Evolutionary conservation across 306 rosid genomes (phyloP).

Genomic region (Astragalus membranaceus): DNA sequence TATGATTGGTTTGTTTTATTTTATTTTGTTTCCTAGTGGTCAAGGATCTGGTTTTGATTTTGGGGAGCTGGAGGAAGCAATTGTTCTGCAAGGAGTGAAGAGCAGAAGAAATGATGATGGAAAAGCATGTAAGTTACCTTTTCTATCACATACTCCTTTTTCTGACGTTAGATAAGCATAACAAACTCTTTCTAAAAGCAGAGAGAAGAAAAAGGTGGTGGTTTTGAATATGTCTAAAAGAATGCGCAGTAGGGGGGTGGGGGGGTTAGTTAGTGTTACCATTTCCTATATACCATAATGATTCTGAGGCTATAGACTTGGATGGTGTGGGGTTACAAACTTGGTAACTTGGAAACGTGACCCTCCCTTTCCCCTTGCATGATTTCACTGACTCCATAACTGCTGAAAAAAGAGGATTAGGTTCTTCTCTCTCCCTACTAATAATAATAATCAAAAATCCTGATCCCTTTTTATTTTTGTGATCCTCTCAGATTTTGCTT

Average conservation of each 20-base stretch:
- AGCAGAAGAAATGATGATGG: conserved; percentile 62
- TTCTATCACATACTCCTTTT: conserved; percentile 2
- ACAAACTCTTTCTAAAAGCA: conserved; percentile 36
- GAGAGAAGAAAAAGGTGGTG: conserved; percentile 15
- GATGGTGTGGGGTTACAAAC: conserved; percentile 63
- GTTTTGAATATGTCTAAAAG: conserved; percentile 50
- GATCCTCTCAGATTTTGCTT: conserved; percentile 54
- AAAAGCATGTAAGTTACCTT: conserved; percentile 53
- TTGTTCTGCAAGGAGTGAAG: conserved; percentile 69
- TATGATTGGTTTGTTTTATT: background rate
- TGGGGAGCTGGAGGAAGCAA: conserved; percentile 91
- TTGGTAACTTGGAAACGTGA: conserved; percentile 42
- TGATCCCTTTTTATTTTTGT: conserved; percentile 22
- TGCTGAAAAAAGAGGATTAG: conserved; percentile 62
- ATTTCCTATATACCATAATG: conserved; percentile 61
- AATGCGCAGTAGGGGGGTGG: conserved; percentile 4
- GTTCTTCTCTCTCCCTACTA: conserved; percentile 26
- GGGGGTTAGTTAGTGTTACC: conserved; percentile 22
- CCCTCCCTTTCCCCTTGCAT: conserved; percentile 28
- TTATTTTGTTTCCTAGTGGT: conserved; percentile 34
- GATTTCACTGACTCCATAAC: conserved; percentile 76
- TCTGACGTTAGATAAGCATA: conserved; percentile 46
- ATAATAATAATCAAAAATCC: background rate
- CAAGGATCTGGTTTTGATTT: conserved; percentile 72
- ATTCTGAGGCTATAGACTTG: conserved; percentile 45